Conservation (phyloP, 257 asterid species). For the Nicotiana attenuata region DNA sequence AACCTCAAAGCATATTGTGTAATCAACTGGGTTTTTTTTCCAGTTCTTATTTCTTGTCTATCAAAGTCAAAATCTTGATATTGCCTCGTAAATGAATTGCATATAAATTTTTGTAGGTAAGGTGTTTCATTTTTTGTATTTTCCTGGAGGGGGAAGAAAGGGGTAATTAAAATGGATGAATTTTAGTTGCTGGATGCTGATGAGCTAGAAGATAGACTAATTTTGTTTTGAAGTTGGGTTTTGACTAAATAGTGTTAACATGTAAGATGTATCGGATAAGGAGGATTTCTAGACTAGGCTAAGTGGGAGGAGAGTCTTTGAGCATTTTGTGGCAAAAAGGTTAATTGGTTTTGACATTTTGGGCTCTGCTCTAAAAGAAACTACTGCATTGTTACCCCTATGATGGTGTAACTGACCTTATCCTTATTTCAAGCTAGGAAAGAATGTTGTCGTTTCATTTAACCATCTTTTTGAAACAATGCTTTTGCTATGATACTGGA, state of each 20-base stretch:
- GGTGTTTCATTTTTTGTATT: neutral
- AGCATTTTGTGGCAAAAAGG: neutral
- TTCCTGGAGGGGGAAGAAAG: too few species aligned
- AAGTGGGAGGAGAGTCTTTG: neutral
- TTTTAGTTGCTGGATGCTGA: neutral
- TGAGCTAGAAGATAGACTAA: neutral
- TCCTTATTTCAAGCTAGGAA: neutral
- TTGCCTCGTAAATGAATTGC: neutral
- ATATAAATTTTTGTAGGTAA: neutral
- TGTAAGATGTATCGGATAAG: neutral
- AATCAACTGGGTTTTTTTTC: neutral
- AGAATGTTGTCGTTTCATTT: neutral
- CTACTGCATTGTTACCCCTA: neutral
- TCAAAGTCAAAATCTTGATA: neutral
- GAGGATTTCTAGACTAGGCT: neutral
- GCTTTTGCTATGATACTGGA: neutral
- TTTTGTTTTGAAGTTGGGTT: neutral
- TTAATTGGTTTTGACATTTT: neutral
- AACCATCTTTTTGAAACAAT: neutral
- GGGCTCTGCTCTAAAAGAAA: neutral
- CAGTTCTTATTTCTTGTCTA: neutral
- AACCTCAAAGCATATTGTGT: neutral
- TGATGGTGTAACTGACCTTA: neutral
- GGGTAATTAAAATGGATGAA: neutral
- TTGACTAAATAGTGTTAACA: neutral